Evolutionary conservation across 805 yeast genomes (phyloP).

Genomic region (Pichia pseudocactophila): DNA sequence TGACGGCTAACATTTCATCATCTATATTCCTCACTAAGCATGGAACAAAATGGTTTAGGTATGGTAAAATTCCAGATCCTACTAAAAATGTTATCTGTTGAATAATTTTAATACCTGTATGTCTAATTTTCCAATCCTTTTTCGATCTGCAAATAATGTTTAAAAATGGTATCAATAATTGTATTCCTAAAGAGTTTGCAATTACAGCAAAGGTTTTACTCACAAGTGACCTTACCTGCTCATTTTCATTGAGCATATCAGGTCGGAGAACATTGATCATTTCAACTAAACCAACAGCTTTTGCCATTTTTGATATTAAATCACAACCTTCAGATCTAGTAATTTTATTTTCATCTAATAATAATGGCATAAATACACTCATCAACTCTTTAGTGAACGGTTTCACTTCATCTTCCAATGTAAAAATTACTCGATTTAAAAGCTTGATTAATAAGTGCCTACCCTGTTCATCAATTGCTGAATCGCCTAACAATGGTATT

Average conservation of each 20-base stretch:
- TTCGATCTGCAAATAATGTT: conserved; percentile 70
- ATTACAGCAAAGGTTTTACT: conserved; percentile 79
- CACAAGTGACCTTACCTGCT: conserved; percentile 65
- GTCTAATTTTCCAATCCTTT: conserved; percentile 74
- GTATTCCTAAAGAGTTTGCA: conserved; percentile 70
- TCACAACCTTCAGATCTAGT: conserved; percentile 75
- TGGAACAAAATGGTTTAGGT: conserved; percentile 53
- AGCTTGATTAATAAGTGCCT: conserved; percentile 75
- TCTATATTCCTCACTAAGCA: conserved; percentile 49
- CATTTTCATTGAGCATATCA: conserved; percentile 77
- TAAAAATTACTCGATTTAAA: conserved; percentile 57
- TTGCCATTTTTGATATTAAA: conserved; percentile 62
- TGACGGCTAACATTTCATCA: conserved; percentile 61
- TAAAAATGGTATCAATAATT: conserved; percentile 65
- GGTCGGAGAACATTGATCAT: conserved; percentile 76
- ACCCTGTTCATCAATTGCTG: conserved; percentile 68
- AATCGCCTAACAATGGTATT: conserved; percentile 70
- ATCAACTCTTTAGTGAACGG: conserved; percentile 71
- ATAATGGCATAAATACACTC: conserved; percentile 66
- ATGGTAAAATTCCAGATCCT: conserved; percentile 72
- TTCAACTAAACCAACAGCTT: conserved; percentile 73
- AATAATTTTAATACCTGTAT: conserved; percentile 68
- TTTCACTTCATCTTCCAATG: conserved; percentile 52
- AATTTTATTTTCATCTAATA: conserved; percentile 71
- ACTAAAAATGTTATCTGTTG: conserved; percentile 64